These are phyloP conservation scores for Dipteronia sinensis DNA, from an alignment of 345 rosid genomes.

Conservation along the genomic window DNA sequence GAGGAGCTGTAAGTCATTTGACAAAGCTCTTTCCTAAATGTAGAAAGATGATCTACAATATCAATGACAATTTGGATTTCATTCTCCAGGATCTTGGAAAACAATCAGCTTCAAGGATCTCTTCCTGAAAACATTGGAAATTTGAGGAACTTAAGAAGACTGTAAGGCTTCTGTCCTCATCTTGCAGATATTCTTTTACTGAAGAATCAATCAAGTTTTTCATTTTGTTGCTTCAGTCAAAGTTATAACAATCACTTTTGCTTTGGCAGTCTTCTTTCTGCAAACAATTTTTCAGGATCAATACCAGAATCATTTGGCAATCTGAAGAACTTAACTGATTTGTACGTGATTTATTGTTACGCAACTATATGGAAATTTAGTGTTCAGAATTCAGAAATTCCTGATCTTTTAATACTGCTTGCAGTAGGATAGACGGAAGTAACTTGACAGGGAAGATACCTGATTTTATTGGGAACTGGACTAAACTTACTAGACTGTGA, in stretches of 20 bases:
- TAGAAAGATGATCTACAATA: neutral
- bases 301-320: constrained; percentile 73
- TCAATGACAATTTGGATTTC: constrained; percentile 11
- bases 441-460: constrained; percentile 75
- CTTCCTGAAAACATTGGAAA: constrained; percentile 70
- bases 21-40: neutral
- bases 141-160: constrained; percentile 43
- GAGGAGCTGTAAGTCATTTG: constrained; percentile 52
- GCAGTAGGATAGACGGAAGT: constrained; percentile 83
- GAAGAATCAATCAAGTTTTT: neutral
- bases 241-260: neutral
- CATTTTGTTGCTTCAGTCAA: neutral
- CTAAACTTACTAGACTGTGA: constrained; percentile 55
- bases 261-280: constrained; percentile 58
- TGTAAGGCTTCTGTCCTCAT: constrained; percentile 42
- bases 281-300: constrained; percentile 69
- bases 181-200: neutral
- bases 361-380: neutral
- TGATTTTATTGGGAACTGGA: constrained; percentile 83
- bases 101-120: constrained; percentile 61
- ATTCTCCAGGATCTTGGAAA: constrained; percentile 59
- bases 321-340: constrained; percentile 62
- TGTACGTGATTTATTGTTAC: constrained; percentile 51
- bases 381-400: neutral
- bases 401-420: constrained; percentile 11